Percentiles rank a stretch among this genome's conserved stretches.
Evolutionary conservation across 2,329 filamentous ascomycete species (phyloP).

Genomic region (Colletotrichum tabaci): DNA sequence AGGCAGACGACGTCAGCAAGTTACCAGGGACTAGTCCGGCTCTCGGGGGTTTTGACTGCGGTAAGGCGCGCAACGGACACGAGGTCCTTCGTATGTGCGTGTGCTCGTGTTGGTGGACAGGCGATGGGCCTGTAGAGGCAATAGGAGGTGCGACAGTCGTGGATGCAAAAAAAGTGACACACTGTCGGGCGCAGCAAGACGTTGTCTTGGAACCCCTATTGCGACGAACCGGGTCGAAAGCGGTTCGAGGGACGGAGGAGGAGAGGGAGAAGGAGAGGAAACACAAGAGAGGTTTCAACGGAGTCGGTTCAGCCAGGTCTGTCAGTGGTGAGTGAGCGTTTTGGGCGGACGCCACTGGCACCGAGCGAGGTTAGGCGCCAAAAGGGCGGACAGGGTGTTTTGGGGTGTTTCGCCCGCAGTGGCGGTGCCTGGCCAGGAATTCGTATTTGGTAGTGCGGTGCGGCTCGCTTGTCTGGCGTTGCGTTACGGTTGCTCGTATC

Average conservation of each 20-base stretch:
- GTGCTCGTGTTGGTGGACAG: constrained; percentile 8
- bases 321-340: neutral
- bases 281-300: neutral
- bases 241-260: neutral
- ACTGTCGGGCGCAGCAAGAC: constrained; percentile 12
- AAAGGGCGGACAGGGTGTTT: constrained; percentile 11
- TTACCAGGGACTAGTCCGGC: constrained; percentile 10
- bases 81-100: neutral
- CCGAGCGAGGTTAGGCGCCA: constrained; percentile 17
- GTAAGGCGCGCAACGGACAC: constrained; percentile 1
- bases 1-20: constrained; percentile 22
- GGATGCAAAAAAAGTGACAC: constrained; percentile 2
- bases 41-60: constrained; percentile 12
- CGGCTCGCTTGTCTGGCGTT: constrained; percentile 24
- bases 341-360: constrained; percentile 20
- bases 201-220: constrained; percentile 31
- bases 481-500: constrained; percentile 30
- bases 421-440: constrained; percentile 12
- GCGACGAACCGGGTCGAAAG: neutral
- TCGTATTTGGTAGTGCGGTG: constrained; percentile 31
- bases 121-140: neutral
- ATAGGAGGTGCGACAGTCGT: neutral
- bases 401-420: constrained; percentile 17
- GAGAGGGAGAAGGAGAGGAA: neutral
- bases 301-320: neutral